These are phyloP conservation scores for Saturnispora ahearnii DNA, from an alignment of 805 yeast species.

Conservation along the genomic window DNA sequence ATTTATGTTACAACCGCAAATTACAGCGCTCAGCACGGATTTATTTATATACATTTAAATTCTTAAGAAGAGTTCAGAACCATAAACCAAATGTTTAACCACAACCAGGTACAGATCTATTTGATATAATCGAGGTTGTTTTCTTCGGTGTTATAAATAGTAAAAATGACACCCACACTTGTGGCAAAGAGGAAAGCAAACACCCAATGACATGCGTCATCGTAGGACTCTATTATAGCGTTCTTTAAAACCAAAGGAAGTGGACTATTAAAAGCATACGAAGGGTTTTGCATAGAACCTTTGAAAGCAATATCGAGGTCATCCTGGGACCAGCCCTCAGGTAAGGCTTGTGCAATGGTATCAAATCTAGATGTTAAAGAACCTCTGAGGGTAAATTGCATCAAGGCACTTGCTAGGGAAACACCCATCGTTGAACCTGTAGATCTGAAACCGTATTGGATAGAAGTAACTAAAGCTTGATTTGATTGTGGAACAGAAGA, in stretches of 20 bases:
- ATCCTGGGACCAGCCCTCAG: neutral
- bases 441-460: slow-evolving; percentile 64
- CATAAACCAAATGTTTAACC: too few relatives aligned
- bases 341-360: slow-evolving; percentile 7
- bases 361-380: slow-evolving; percentile 13
- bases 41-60: too few relatives aligned
- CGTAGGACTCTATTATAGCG: slow-evolving; percentile 42
- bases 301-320: slow-evolving; percentile 11
- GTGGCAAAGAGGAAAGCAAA: slow-evolving; percentile 33
- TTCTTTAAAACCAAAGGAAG: slow-evolving; percentile 26
- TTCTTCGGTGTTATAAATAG: slow-evolving; percentile 13
- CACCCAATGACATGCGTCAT: slow-evolving; percentile 41
- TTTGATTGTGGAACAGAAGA: slow-evolving; percentile 59
- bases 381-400: slow-evolving; percentile 25
- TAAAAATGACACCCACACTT: slow-evolving; percentile 9
- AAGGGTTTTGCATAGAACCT: slow-evolving; percentile 17
- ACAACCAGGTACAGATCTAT: neutral
- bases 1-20: too few relatives aligned
- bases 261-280: slow-evolving; percentile 19
- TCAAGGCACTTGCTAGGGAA: slow-evolving; percentile 39
- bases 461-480: slow-evolving; percentile 83
- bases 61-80: too few relatives aligned
- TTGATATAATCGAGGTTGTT: slow-evolving; percentile 8
- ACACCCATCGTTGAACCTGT: slow-evolving; percentile 50
- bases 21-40: too few relatives aligned